phyloP scores from a whole-genome alignment of 805 yeast genomes.

The Candida michaelii region DNA sequence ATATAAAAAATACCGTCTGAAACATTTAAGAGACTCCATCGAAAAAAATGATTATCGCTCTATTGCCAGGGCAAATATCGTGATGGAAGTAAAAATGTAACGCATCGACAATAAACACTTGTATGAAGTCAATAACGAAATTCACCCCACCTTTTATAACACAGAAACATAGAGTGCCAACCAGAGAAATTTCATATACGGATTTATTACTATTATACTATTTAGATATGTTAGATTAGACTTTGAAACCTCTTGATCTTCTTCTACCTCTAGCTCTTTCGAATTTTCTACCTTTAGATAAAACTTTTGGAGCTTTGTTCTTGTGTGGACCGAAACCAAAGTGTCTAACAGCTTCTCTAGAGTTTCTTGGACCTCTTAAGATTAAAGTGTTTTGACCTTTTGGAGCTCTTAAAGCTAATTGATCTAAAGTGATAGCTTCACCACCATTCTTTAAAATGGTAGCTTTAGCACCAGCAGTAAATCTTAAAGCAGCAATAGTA shows the following conservation, averaged over 20 bases:
- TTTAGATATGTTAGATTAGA: conserved; percentile 54
- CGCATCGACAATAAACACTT: too few relatives aligned
- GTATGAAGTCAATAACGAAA: too few relatives aligned
- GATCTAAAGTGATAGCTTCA: conserved; percentile 98
- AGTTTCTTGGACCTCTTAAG: conserved; percentile 97
- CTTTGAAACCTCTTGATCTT: conserved; percentile 99
- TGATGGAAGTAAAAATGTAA: too few relatives aligned
- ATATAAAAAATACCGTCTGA: too few relatives aligned
- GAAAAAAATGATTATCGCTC: too few relatives aligned
- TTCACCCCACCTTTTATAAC: not conserved
- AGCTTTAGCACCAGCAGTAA: conserved; percentile 99
- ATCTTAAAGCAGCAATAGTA: conserved; percentile 98
- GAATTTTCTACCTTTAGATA: conserved; percentile 98
- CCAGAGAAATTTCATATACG: not conserved
- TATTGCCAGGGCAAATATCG: too few relatives aligned
- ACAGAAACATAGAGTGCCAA: not conserved
- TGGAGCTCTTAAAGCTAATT: conserved; percentile 98
- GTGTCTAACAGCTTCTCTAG: conserved; percentile 99
- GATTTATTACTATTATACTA: conserved; percentile 5
- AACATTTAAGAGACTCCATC: too few relatives aligned
- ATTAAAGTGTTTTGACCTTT: conserved; percentile 98
- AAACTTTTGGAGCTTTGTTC: conserved; percentile 98
- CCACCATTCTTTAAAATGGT: conserved; percentile 98
- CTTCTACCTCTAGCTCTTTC: conserved; percentile 99
- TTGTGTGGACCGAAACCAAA: conserved; percentile 99